These are phyloP conservation scores for Tetrastigma voinierianum DNA, from an alignment of 164 flowering plant genomes.

Conservation along the genomic window DNA sequence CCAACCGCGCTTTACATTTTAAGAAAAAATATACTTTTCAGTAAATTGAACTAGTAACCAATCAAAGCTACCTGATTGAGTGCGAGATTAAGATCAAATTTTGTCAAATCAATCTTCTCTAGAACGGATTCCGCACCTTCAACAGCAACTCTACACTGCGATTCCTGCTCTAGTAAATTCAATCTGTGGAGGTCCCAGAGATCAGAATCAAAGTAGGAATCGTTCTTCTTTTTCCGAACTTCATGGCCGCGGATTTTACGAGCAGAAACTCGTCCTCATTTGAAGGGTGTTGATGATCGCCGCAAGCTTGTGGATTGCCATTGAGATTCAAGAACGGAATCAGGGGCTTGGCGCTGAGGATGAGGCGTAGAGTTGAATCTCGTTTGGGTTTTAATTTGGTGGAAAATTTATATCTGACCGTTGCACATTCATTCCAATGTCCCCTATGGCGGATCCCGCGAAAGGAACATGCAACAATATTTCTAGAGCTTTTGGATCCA, in stretches of 20 bases:
- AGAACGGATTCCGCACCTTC: conserved; percentile 35
- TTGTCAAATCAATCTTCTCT: conserved; percentile 35
- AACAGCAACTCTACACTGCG: conserved; percentile 20
- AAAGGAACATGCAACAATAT: no score
- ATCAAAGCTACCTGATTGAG: conserved; percentile 41
- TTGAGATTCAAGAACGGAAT: conserved; percentile 4
- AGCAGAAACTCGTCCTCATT: conserved; percentile 56
- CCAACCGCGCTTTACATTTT: not conserved
- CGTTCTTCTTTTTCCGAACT: conserved; percentile 66
- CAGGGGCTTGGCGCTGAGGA: not conserved
- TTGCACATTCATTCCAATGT: no score
- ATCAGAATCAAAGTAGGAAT: conserved; percentile 71
- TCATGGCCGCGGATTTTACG: conserved; percentile 54
- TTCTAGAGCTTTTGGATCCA: no score
- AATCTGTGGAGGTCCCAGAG: conserved; percentile 74
- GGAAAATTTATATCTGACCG: no score
- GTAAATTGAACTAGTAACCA: not conserved
- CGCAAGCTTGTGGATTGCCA: conserved; percentile 57
- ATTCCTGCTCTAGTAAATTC: conserved; percentile 21
- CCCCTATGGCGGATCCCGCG: no score
- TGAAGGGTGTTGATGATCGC: conserved; percentile 45
- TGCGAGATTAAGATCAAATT: conserved; percentile 57
- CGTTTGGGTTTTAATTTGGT: not conserved
- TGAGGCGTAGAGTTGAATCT: not conserved
- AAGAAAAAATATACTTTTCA: not conserved